Evolutionary conservation across 306 rosid species (phyloP).

Genomic region (Cucurbita pepo): DNA sequence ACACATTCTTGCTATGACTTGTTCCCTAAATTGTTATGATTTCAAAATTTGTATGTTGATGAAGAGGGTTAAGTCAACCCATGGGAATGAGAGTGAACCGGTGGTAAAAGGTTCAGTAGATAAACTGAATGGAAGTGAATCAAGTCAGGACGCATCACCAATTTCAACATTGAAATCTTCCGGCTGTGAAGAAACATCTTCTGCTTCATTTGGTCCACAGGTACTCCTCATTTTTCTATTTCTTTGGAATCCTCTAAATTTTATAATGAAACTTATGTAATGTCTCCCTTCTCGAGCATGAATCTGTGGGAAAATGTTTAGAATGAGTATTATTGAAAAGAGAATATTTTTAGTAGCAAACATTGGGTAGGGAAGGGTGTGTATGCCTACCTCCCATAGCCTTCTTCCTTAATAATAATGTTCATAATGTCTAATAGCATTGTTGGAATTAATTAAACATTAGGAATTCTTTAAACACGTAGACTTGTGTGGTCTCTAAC

Average conservation of each 20-base stretch:
- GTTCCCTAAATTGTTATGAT: constrained; percentile 10
- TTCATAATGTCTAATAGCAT: not conserved
- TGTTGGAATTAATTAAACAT: not conserved
- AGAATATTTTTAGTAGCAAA: not conserved
- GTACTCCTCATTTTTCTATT: constrained; percentile 14
- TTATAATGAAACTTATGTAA: not conserved
- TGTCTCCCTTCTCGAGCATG: not conserved
- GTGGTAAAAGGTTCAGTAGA: constrained; percentile 24
- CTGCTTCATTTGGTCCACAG: constrained; percentile 26
- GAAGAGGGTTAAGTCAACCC: constrained; percentile 58
- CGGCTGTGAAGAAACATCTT: constrained; percentile 25
- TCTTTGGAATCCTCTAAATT: not conserved
- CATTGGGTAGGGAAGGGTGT: not conserved
- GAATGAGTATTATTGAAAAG: not conserved
- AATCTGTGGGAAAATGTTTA: not conserved
- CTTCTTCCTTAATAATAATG: not conserved
- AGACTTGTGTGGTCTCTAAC: not conserved
- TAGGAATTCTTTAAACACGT: not conserved
- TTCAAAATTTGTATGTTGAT: constrained; percentile 13
- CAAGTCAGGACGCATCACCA: constrained; percentile 35
- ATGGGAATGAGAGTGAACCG: constrained; percentile 45
- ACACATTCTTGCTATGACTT: constrained; percentile 5
- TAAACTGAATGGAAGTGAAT: constrained; percentile 66
- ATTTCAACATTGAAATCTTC: constrained; percentile 38
- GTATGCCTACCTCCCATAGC: not conserved